Base-by-base conservation (phyloP, 257 asterid genomes). In the Forsythia viridissima region DNA sequence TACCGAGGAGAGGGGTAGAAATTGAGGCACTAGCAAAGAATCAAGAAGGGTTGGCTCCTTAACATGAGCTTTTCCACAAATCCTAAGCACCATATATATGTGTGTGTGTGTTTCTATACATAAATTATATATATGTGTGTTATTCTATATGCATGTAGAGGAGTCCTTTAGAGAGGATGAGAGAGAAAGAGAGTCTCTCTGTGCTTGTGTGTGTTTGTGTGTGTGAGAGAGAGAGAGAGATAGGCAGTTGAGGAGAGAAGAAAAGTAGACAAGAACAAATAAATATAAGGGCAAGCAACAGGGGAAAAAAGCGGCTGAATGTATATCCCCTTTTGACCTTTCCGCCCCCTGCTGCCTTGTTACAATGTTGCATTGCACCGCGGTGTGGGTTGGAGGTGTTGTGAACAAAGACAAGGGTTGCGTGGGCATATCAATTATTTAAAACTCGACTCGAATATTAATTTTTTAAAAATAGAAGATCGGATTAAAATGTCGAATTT, bases 71-170 rank as follows among this genome's bases (percentile, higher is more conserved):
- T 30, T 30, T 1, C 34, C 34, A 30, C 34, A 30, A 30, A 85
- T 88, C 90, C 86, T 77, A 84, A 80, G 79, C 90, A 78, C 84
- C 89, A 86, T 77, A 80, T 84, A 68, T 46, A 73, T 24, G 24
- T 24, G 24, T 24, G 24, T 24, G 24, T 24, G 24, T 30, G 34
- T 30, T 30, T 30, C 34, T 30, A 30, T 30, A 30, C 34, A 30
- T 30, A 30, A 30, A 30, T 30, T 30, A 30, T 30, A 30, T 83
- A 79, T 80, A 24, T 24, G 24, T 24, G 75, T 77, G 80, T 38
- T 67, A 37, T 71, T 65, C 74, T 43, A 52, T 74, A 38, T 34
- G 73, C 55, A 61, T 63, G 74, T 39, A 12, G 12, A 42, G 80
- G 79, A 78, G 71, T 68, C 38, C 55, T 61, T 21, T 70, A 76